Conservation (phyloP, 176 grass and related monocot genomes). For the Neostapfia colusana region DNA sequence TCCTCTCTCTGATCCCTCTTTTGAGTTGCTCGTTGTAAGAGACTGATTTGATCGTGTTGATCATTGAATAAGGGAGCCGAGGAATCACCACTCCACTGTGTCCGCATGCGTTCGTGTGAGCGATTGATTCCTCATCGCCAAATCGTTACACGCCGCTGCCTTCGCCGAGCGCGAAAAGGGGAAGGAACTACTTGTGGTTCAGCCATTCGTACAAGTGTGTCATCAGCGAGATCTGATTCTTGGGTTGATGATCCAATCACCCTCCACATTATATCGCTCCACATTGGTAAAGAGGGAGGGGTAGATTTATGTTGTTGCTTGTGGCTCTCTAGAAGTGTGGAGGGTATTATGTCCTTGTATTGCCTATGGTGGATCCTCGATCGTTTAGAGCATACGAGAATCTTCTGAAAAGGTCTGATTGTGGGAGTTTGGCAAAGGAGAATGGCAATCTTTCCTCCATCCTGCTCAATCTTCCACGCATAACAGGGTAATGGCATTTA, state of each 20-base stretch:
- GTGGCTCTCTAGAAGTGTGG: slow-evolving; percentile 72
- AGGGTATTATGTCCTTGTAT: slow-evolving; percentile 68
- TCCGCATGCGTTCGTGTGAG: too few relatives aligned
- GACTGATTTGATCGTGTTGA: too few relatives aligned
- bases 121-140: too few relatives aligned
- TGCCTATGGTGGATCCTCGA: slow-evolving; percentile 72
- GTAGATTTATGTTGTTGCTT: slow-evolving; percentile 71
- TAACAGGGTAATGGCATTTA: slow-evolving; percentile 98
- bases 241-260: slow-evolving; percentile 92
- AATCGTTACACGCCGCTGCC: slow-evolving; percentile 53
- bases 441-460: slow-evolving; percentile 70
- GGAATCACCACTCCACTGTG: too few relatives aligned
- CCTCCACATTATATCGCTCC: slow-evolving; percentile 71
- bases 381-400: slow-evolving; percentile 60
- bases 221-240: slow-evolving; percentile 67
- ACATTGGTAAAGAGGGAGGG: slow-evolving; percentile 46
- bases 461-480: slow-evolving; percentile 88
- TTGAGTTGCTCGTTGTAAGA: too few relatives aligned
- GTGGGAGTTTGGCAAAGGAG: slow-evolving; percentile 73
- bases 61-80: too few relatives aligned
- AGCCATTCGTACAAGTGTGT: slow-evolving; percentile 60
- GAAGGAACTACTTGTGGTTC: slow-evolving; percentile 71
- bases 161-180: slow-evolving; percentile 80
- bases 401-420: slow-evolving; percentile 63
- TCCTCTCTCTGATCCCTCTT: too few relatives aligned